Percentiles rank a stretch among this genome's conserved stretches.
phyloP scores from a whole-genome alignment of 1,284 basidiomycete species.

The Ustilago hordei region DNA sequence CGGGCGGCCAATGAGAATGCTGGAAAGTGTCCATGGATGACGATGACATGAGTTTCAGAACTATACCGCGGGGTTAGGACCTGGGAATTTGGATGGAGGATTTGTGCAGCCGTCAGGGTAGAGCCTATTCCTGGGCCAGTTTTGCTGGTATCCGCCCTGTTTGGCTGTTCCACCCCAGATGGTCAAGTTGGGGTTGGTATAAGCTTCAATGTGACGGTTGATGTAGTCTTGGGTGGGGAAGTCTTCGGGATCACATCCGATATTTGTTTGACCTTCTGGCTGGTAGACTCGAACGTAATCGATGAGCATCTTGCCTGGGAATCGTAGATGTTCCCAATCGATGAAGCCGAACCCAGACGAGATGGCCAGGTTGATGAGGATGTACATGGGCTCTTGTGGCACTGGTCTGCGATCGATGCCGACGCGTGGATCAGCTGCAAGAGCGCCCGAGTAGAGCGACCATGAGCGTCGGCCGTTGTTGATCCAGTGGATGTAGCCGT shows the following conservation, averaged over 20 bases:
- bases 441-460: slow-evolving; percentile 77
- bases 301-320: slow-evolving; percentile 56
- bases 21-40: background rate
- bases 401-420: slow-evolving; percentile 44
- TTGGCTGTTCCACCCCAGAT: slow-evolving; percentile 58
- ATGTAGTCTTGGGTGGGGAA: slow-evolving; percentile 76
- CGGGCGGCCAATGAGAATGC: background rate
- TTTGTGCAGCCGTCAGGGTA: slow-evolving; percentile 49
- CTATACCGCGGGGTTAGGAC: slow-evolving; percentile 32
- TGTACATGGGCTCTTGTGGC: slow-evolving; percentile 64
- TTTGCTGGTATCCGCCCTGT: slow-evolving; percentile 58
- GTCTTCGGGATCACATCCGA: slow-evolving; percentile 67
- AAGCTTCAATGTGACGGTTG: slow-evolving; percentile 57
- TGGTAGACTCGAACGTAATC: slow-evolving; percentile 66
- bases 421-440: slow-evolving; percentile 75
- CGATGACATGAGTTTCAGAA: background rate
- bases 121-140: slow-evolving; percentile 63
- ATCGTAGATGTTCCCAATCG: slow-evolving; percentile 37
- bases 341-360: slow-evolving; percentile 57
- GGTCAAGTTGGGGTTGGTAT: slow-evolving; percentile 60
- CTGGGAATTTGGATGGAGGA: slow-evolving; percentile 47
- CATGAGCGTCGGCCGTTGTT: slow-evolving; percentile 45
- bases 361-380: slow-evolving; percentile 65
- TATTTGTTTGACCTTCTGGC: slow-evolving; percentile 54
- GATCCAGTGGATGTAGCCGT: slow-evolving; percentile 77